Evolutionary conservation across 2,329 filamentous ascomycete genomes (phyloP).

Genomic region (Alternaria triticimaculans): DNA sequence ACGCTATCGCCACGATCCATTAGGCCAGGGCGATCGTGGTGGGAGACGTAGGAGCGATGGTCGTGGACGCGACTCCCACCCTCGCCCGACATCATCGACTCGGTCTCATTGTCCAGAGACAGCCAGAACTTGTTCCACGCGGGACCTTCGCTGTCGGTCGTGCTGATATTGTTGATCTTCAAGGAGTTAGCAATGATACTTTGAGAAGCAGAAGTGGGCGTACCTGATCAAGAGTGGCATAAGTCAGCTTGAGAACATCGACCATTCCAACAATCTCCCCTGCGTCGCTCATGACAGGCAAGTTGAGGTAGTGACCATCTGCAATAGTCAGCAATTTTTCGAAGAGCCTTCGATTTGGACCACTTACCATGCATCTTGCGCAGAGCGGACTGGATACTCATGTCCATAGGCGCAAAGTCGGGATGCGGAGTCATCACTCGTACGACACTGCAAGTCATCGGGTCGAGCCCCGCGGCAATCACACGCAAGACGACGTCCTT

Average conservation of each 20-base stretch:
- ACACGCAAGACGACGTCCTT: conserved; percentile 98
- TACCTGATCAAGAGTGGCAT: conserved; percentile 96
- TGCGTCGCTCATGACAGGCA: conserved; percentile 96
- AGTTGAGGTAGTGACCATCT: conserved; percentile 98
- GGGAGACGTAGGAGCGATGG: conserved; percentile 80
- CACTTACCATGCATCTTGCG: conserved; percentile 96
- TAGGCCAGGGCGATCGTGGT: conserved; percentile 67
- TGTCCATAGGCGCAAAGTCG: conserved; percentile 97
- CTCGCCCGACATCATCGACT: conserved; percentile 94
- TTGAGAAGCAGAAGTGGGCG: conserved; percentile 14
- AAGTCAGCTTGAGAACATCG: conserved; percentile 96
- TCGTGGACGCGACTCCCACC: conserved; percentile 74
- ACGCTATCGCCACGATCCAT: conserved; percentile 81
- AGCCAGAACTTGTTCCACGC: conserved; percentile 99
- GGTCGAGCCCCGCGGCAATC: conserved; percentile 94
- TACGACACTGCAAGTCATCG: conserved; percentile 93
- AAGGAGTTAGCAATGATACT: conserved; percentile 11
- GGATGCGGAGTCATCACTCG: conserved; percentile 99
- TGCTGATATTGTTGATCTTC: conserved; percentile 87
- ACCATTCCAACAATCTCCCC: conserved; percentile 99
- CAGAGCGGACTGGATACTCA: conserved; percentile 97
- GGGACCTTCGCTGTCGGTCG: conserved; percentile 86
- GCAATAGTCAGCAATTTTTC: conserved; percentile 22
- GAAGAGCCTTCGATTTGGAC: background rate
- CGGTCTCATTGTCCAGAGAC: conserved; percentile 91